A percentile compares a stretch with the other conserved stretches of the same genome.
phyloP scores from a whole-genome alignment of 2,329 filamentous ascomycete genomes.

The Neurospora sp. region DNA sequence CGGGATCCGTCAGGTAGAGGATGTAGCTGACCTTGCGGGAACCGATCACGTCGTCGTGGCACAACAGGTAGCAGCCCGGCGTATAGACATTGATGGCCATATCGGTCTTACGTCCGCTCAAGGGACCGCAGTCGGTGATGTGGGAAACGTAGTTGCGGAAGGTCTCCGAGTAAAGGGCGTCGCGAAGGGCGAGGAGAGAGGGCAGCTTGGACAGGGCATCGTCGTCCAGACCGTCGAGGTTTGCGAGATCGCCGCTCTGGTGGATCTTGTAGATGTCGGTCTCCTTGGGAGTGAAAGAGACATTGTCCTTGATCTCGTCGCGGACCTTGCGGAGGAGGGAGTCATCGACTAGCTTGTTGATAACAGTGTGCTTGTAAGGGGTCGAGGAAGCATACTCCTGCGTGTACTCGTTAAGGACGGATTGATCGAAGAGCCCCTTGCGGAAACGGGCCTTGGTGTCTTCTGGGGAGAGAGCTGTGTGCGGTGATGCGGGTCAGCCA shows the following conservation, averaged over 20 bases:
- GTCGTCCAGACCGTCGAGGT: constrained; percentile 87
- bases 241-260: constrained; percentile 94
- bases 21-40: constrained; percentile 94
- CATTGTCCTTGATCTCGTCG: constrained; percentile 77
- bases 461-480: constrained; percentile 34
- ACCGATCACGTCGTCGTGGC: constrained; percentile 98
- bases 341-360: constrained; percentile 70
- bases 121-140: constrained; percentile 74
- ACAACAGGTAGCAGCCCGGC: constrained; percentile 87
- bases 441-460: constrained; percentile 52
- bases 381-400: constrained; percentile 51
- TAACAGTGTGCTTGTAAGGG: constrained; percentile 88
- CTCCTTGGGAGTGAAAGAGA: constrained; percentile 95
- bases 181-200: constrained; percentile 81
- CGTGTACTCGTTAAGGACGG: constrained; percentile 49
- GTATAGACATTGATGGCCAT: constrained; percentile 99
- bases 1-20: constrained; percentile 87
- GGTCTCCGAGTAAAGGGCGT: constrained; percentile 81
- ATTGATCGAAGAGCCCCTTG: constrained; percentile 52
- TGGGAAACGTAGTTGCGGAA: constrained; percentile 84
- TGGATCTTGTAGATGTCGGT: constrained; percentile 99
- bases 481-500: constrained; percentile 6
- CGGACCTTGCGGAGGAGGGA: constrained; percentile 76
- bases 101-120: constrained; percentile 92
- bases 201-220: constrained; percentile 77